Evolutionary conservation across 306 rosid genomes (phyloP), one percentile per base, ranked within the genome.

Genomic region (Ochetophila trinervis): DNA sequence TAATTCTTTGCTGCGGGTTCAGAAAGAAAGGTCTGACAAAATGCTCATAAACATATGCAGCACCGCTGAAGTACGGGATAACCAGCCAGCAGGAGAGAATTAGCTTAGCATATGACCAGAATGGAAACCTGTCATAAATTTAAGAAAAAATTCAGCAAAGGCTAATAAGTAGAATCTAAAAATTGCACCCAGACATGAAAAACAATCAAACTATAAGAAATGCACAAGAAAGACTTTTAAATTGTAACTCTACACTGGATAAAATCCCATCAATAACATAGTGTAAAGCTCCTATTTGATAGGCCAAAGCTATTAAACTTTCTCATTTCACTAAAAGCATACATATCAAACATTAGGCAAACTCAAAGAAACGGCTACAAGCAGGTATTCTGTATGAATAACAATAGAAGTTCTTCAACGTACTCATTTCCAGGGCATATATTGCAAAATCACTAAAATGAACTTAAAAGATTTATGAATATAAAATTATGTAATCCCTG

Each of bases 81-180:
- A 88, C 99, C 92, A 94, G 77, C 99, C 99, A 94, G 79, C 88
- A 83, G 40, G 87, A 86, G 52, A 63, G 36, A 60, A 90, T 86
- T 75, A 94, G 82, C 89, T 86, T 94, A 40, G 89, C 92, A 81
- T 90, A 90, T 32, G 99, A 87, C 99, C 99, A 94, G 69, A 94
- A 71, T 5, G 96, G 99, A 69, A 94, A 75, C 99, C 99, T 94
- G 74, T 62, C 67, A 85, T 42, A 77, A 65, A 60, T 68, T 4
- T 58, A 66, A 30, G 45, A 12, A 51, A 55, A 69, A 34, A 48
- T 78, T 24, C 62, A 53, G 60, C 57, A 42, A n/a, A 47, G 66
- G 59, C 55, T 56, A 22, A 67, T 40, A 53, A 24, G 17, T 10
- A 2, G 21, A 50, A 2, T 50, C 16, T 50, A 0, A 14, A 17